Evolutionary conservation across 352 stramenopile genomes (phyloP), one percentile per base, ranked within the genome.

Genomic region (Phytophthora boehmeriae): DNA sequence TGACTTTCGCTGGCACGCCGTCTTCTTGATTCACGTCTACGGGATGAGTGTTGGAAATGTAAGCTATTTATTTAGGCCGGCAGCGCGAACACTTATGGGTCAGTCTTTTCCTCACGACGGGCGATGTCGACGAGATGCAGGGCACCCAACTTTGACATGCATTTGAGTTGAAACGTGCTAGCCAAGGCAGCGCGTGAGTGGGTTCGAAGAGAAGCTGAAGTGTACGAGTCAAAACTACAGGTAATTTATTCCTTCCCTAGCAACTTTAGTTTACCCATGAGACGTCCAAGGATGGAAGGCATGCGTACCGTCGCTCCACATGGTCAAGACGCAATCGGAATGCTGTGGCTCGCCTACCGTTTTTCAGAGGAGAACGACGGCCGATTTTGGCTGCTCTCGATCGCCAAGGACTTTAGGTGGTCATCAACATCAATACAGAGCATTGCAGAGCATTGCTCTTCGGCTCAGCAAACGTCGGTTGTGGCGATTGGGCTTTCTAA

Each of bases 111-210:
- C 14, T 42, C 8, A 19, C 35, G 35, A 42, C 5, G 35, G 35
- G 35, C 6, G 35, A 19, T 10, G 35, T 42, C 5, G 35, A 42
- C 4, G 35, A 42, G 11, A 20, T 45, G 38, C 19, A 16, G 38
- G 8, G 38, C 17, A 22, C 16, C 19, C 8, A 20, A 45, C n/a
- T 28, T 47, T 14, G 19, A 47, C 19, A 30, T 47, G 14, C 10
- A 47, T 47, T n/a, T 47, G n/a, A 28, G n/a, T 25, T 14, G 41
- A 16, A 47, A 47, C n/a, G n/a, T 47, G 41, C 19, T 47, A 8
- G 16, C 41, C 8, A 47, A 30, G n/a, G 41, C 41, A 8, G 41
- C 41, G 4, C 6, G 35, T 5, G 20, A 47, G 41, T 25, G 17
- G 3, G 20, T 19, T 47, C 41, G 5, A 28, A 4, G n/a, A 25